A percentile compares a stretch with the other conserved stretches of the same genome.
phyloP scores from a whole-genome alignment of 106 monocot genomes.

The Apostasia shenzhenica region DNA sequence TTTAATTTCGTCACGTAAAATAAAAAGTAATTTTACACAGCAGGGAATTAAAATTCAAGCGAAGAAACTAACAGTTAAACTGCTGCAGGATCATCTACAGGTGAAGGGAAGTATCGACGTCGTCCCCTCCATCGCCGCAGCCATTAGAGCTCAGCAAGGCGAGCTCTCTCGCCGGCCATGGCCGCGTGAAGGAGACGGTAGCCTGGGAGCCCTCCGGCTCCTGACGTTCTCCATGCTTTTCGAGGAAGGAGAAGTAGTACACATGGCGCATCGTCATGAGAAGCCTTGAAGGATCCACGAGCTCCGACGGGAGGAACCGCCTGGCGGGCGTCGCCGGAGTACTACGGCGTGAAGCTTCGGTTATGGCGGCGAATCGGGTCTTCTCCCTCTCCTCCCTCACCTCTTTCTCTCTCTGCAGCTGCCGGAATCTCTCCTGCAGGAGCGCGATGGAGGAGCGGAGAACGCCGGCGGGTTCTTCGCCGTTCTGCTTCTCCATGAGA shows the following conservation, averaged over 20 bases:
- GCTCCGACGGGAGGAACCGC: slow-evolving; percentile 49
- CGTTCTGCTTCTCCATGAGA: slow-evolving; percentile 11
- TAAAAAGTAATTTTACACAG: no score
- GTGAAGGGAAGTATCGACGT: slow-evolving; percentile 81
- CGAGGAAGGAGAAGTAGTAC: not conserved
- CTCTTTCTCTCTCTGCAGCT: slow-evolving; percentile 48
- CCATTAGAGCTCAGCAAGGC: not conserved
- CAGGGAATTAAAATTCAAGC: no score
- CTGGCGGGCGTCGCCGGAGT: slow-evolving; percentile 11
- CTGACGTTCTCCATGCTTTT: not conserved
- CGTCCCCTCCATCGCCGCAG: not conserved
- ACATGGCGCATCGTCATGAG: not conserved
- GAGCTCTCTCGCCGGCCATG: not conserved
- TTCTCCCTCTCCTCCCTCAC: slow-evolving; percentile 58
- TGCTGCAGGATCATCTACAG: slow-evolving; percentile 20
- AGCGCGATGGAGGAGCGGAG: slow-evolving; percentile 57
- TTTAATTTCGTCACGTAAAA: no score
- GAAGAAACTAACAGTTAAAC: no score
- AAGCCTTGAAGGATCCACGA: slow-evolving; percentile 22
- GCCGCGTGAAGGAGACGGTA: slow-evolving; percentile 10
- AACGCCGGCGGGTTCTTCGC: not conserved
- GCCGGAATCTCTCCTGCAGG: slow-evolving; percentile 65
- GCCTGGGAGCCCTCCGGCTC: slow-evolving; percentile 8
- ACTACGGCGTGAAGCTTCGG: not conserved
- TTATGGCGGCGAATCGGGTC: slow-evolving; percentile 3